Evolutionary conservation across 2,329 filamentous ascomycete genomes (phyloP), one percentile per base, ranked within the genome.

Genomic region (Monascus ruber): DNA sequence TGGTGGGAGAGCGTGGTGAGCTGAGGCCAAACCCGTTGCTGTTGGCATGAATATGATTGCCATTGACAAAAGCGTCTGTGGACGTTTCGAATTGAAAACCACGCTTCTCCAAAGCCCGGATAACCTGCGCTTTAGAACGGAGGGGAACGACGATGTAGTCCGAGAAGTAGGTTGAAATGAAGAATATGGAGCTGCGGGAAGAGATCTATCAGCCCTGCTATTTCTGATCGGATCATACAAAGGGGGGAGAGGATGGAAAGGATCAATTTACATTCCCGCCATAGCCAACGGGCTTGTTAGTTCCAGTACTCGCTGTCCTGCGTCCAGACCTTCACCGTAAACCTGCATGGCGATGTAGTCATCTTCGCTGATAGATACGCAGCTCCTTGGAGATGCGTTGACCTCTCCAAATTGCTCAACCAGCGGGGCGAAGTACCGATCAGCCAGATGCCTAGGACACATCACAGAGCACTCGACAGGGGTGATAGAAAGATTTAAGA

Each of bases 91-190:
- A 88, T 51, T 83, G 79, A 55, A 95, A 95, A 1, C 87, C 87
- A 35, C 83, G 77, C 11, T 79, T 76, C 43, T 89, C 72, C 4
- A 96, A 71, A 0, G 86, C 83, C 42, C 79, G 72, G 28, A 86
- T 77, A 35, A 96, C 88, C 31, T 79, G 81, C 25, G 74, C 67
- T 37, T 82, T 79, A 53, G 83, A 79, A 55, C 80, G 83, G 38
- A 73, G 73, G 1, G 91, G 88, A 1, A 95, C 86, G 29, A 96
- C 74, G 51, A 98, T 93, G 63, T 94, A 96, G 66, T 98, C 89
- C 28, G 85, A 91, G 64, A 94, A 96, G 64, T 96, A 98, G 27
- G 87, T 95, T 3, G 89, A 95, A 60, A 95, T 94, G 73, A 96
- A 96, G 70, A 96, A 95, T 56, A 98, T 94, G 38, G 89, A 85